These are phyloP conservation scores for Eudorina sp. DNA, from an alignment of 139 green algal species.

Conservation along the genomic window DNA sequence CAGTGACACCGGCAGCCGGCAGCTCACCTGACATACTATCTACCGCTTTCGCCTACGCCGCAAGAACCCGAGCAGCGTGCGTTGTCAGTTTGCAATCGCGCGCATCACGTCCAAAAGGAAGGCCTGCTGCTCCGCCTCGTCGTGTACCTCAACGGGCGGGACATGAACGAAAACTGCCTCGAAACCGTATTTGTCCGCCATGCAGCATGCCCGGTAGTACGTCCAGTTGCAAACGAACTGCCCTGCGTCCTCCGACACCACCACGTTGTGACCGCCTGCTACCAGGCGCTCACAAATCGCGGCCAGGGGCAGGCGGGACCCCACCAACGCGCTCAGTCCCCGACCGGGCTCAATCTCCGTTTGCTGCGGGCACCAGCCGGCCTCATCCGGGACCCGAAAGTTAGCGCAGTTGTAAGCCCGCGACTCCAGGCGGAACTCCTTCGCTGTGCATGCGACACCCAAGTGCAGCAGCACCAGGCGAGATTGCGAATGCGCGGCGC, in stretches of 20 bases:
- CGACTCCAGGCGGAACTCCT: constrained; percentile 55
- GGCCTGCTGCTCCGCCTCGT: constrained; percentile 48
- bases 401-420: constrained; percentile 61
- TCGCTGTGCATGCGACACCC: constrained; percentile 53
- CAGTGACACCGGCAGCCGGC: too few relatives aligned
- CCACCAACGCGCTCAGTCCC: not conserved
- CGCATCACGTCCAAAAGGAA: constrained; percentile 51
- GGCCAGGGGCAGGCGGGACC: not conserved
- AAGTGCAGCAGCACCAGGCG: constrained; percentile 52
- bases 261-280: not conserved
- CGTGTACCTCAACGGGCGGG: constrained; percentile 51
- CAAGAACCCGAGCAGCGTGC: too few relatives aligned
- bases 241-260: constrained; percentile 53
- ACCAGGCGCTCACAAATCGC: not conserved
- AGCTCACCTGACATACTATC: too few relatives aligned
- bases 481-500: too few relatives aligned
- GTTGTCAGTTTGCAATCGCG: too few relatives aligned
- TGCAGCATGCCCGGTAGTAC: constrained; percentile 35
- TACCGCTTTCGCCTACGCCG: too few relatives aligned
- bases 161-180: constrained; percentile 77
- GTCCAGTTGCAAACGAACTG: constrained; percentile 70
- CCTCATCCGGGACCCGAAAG: constrained; percentile 58
- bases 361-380: not conserved
- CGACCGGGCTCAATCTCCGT: not conserved
- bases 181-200: not conserved